These are phyloP conservation scores for Geotrichum aggregatum DNA, from an alignment of 1,139 yeast genomes.

Conservation along the genomic window DNA sequence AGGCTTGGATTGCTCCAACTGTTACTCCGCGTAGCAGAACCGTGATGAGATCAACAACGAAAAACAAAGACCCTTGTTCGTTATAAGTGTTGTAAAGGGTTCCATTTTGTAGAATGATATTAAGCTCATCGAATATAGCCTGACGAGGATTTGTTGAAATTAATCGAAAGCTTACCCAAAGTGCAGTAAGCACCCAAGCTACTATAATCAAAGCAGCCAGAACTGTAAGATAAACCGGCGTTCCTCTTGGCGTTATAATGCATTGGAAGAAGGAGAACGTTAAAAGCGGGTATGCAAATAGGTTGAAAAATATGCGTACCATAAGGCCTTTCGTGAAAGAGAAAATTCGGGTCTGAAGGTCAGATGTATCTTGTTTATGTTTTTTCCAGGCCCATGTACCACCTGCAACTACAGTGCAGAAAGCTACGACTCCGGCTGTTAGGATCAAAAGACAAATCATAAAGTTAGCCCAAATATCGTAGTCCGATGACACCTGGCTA, in stretches of 20 bases:
- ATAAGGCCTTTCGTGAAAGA: conserved; percentile 32
- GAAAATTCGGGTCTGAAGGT: conserved; percentile 23
- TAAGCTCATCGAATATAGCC: conserved; percentile 32
- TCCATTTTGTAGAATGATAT: conserved; percentile 33
- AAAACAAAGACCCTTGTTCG: conserved; percentile 27
- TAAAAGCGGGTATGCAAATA: conserved; percentile 36
- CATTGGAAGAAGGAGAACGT: conserved; percentile 37
- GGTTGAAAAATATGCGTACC: conserved; percentile 30
- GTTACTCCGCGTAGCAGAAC: conserved; percentile 36
- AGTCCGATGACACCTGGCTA: conserved; percentile 29
- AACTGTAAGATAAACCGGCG: conserved; percentile 27
- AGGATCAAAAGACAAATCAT: conserved; percentile 36
- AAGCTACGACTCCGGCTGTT: conserved; percentile 23
- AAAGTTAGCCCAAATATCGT: conserved; percentile 39
- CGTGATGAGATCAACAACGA: conserved; percentile 27
- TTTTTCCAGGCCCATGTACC: conserved; percentile 24
- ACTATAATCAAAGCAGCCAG: conserved; percentile 34
- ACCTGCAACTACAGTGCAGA: conserved; percentile 19
- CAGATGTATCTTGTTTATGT: conserved; percentile 20
- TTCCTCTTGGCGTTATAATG: conserved; percentile 24
- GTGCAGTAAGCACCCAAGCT: conserved; percentile 31
- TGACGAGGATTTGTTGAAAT: conserved; percentile 23
- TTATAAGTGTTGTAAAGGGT: conserved; percentile 35
- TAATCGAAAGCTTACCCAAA: conserved; percentile 24
- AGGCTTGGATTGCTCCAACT: conserved; percentile 37